Evolutionary conservation across 169 alveolate species (phyloP), one percentile per base, ranked within the genome.

Genomic region (Cystoisospora suis): DNA sequence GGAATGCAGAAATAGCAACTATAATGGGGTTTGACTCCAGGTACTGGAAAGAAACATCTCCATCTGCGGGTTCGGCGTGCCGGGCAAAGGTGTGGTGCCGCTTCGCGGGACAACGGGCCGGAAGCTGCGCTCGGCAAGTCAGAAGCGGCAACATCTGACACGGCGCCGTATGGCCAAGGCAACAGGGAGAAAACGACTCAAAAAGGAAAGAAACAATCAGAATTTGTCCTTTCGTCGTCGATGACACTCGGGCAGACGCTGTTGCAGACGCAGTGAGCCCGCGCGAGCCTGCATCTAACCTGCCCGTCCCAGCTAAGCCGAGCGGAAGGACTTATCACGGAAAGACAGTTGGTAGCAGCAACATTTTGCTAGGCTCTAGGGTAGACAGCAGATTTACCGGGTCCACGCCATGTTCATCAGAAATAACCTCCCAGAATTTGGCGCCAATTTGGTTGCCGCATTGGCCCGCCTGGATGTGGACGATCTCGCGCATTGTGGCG

Each of bases 371-470:
- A 12, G 86, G n/a, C 40, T 42, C 6, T 17, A 27, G 6, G 27
- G 86, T 42, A 27, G 81, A 9, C 20, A 49, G 20, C 9, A 20
- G 6, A 91, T 96, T 95, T 94, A 97, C 98, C 85, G 98, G 98
- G 97, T 98, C 99, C 86, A 98, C 97, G 94, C 99, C 99, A 92
- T 99, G 99, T 93, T 99, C 99, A 92, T 98, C 99, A 65, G 99
- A 98, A 92, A 99, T 98, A 92, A 98, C 99, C 96, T 98, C 99
- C 99, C 99, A 99, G 97, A 99, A 98, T 95, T 98, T 98, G 96
- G 99, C 99, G 91, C 99, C 99, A 85, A 99, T 98, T 95, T 98
- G 99, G 97, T 99, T 98, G 95, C 99, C 99, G 96, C 99, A 98
- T 96, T 99, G 99, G 93, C 99, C 99, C 83, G 99, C 99, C 95